Conservation (phyloP, 345 rosid species). For the Eutrema yunnanense region DNA sequence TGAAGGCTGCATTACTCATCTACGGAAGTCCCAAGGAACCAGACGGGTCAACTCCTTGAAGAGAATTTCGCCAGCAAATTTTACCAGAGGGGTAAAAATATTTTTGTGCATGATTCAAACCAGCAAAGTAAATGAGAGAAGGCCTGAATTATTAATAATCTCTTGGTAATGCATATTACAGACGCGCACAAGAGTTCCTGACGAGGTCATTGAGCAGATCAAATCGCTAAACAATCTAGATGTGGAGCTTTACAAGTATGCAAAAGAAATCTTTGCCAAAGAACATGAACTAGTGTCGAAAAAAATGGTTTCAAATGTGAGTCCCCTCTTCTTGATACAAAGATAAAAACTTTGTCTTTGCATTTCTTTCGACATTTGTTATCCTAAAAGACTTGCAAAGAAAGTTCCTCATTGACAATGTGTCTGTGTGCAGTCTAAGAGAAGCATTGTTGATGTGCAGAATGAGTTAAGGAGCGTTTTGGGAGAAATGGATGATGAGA, state of each 20-base stretch:
- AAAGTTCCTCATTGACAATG: neutral
- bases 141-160: slow-evolving; percentile 2
- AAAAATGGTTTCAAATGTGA: slow-evolving; percentile 24
- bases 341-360: neutral
- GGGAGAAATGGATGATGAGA: slow-evolving; percentile 26
- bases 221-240: slow-evolving; percentile 79
- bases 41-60: slow-evolving; percentile 65
- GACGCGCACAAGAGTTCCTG: slow-evolving; percentile 60
- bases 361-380: neutral
- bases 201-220: slow-evolving; percentile 50
- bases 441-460: slow-evolving; percentile 37
- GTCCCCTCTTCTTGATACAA: neutral
- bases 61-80: slow-evolving; percentile 83
- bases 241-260: slow-evolving; percentile 75
- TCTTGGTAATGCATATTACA: slow-evolving; percentile 29
- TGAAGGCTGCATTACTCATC: slow-evolving; percentile 56
- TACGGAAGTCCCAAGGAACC: slow-evolving; percentile 54
- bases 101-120: neutral
- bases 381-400: neutral
- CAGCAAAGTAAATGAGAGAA: neutral
- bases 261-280: slow-evolving; percentile 58
- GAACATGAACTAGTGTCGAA: slow-evolving; percentile 35
- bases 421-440: slow-evolving; percentile 9
- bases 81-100: slow-evolving; percentile 62
- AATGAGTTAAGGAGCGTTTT: slow-evolving; percentile 36